These are phyloP conservation scores for Castanea sativa DNA, from an alignment of 306 rosid genomes.

Conservation along the genomic window DNA sequence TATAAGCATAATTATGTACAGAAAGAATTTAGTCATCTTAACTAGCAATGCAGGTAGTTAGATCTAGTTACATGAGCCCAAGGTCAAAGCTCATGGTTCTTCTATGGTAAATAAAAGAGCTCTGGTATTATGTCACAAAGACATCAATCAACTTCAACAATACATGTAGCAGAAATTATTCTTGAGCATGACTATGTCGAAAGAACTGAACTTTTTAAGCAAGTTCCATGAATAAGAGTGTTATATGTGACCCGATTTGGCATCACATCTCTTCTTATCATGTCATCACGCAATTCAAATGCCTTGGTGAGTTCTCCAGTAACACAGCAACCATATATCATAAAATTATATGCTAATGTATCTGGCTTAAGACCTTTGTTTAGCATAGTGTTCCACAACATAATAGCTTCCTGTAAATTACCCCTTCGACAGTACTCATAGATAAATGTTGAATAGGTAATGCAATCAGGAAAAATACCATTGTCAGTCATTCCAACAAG, in stretches of 20 bases:
- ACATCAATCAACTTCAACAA: not conserved
- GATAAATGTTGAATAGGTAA: constrained; percentile 85
- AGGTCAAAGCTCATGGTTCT: not conserved
- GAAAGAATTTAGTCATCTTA: not conserved
- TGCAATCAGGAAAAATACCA: constrained; percentile 71
- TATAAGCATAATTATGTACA: not conserved
- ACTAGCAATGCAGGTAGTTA: not conserved
- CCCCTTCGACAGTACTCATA: constrained; percentile 74
- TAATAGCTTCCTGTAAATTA: constrained; percentile 55
- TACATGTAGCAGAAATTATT: not conserved
- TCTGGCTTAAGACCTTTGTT: constrained; percentile 79
- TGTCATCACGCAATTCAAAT: constrained; percentile 77
- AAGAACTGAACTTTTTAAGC: constrained; percentile 20
- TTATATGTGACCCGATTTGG: constrained; percentile 38
- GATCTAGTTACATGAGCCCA: not conserved
- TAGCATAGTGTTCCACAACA: constrained; percentile 76
- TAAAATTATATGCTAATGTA: constrained; percentile 63
- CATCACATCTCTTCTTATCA: constrained; percentile 65
- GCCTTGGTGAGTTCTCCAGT: constrained; percentile 70
- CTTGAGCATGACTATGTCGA: not conserved
- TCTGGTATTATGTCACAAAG: not conserved
- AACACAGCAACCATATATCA: constrained; percentile 82
- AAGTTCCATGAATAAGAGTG: constrained; percentile 29
- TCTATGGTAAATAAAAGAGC: not conserved
- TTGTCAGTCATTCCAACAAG: constrained; percentile 60